Evolutionary conservation across 164 flowering plant genomes (phyloP), one percentile per base, ranked within the genome.

Genomic region (Protea cynaroides): DNA sequence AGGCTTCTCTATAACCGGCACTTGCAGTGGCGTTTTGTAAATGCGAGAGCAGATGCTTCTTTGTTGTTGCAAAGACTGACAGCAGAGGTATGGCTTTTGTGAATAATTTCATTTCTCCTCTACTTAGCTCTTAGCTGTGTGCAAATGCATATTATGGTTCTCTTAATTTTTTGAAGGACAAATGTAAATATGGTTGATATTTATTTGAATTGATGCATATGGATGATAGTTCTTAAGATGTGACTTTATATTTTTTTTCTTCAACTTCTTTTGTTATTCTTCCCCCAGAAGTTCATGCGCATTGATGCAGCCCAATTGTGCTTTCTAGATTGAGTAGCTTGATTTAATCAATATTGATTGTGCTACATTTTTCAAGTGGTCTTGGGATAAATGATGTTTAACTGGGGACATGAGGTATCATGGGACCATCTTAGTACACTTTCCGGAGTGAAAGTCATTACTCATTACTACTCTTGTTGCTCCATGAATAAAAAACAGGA

Each of bases 1-100:
- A 86, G 92, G 76, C 66, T 89, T 37, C 67, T 88, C 25, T 66
- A 90, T 73, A 88, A 89, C 68, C 78, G 89, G 65, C 77, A 81
- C 25, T 63, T 90, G 80, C 96, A 93, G 37, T 93, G 98, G 98
- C 81, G 92, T 21, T 87, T 84, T 73, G 77, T 77, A 7, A 90
- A 90, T 81, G 97, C 96, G 0, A 83, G 84, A 79, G 84, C 81
- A 38, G 84, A 83, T 73, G 79, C 84, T 66, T 70, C 94, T 9
- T 29, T 82, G 56, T 69, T 76, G 19, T 68, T 73, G 22, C 96
- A 87, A 73, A 83, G 63, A 52, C 65, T 66, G 36, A 80, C 76
- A 51, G 87, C 83, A 23, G 92, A 93, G 97, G 98, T 93, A 86
- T 43, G 59, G 9, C 34, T 29, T 63, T 25, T 66, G 8, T 68